These are phyloP conservation scores for Thalassia testudinum DNA, from an alignment of 116 monocot species.

Conservation along the genomic window DNA sequence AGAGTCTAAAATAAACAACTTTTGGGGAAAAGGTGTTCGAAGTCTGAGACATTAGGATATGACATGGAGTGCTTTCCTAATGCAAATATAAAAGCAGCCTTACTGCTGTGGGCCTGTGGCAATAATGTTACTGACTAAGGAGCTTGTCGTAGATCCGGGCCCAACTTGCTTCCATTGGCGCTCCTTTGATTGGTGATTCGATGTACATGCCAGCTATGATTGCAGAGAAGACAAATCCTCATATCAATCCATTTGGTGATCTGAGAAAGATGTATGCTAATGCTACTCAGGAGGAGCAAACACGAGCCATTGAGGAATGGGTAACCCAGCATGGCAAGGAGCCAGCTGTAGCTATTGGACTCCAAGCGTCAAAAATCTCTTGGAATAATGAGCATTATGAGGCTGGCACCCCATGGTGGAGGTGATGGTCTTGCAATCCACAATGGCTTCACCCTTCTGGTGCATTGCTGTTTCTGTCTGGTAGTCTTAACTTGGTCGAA, in stretches of 20 bases:
- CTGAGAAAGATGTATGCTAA: constrained; percentile 4
- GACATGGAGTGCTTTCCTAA: no score
- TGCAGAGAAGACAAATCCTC: constrained; percentile 35
- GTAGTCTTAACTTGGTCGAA: no score
- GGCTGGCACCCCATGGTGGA: constrained; percentile 80
- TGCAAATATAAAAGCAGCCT: no score
- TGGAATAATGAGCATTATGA: constrained; percentile 66
- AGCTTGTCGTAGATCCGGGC: constrained; percentile 53
- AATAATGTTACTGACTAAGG: no score
- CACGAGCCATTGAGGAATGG: constrained; percentile 46
- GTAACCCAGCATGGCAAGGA: constrained; percentile 37
- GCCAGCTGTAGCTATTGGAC: constrained; percentile 57
- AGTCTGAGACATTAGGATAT: no score
- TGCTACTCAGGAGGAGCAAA: constrained; percentile 18
- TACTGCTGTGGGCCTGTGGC: no score
- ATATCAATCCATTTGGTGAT: constrained; percentile 56
- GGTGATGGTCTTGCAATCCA: background rate
- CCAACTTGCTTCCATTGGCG: constrained; percentile 71
- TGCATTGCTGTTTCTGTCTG: no score
- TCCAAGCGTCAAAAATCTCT: constrained; percentile 82
- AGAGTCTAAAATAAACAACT: no score
- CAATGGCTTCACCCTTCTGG: no score
- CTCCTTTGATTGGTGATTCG: constrained; percentile 80
- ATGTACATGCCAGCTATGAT: constrained; percentile 73
- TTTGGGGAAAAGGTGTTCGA: no score